Conservation (phyloP, 257 asterid species). For the Solanum chmielewskii region DNA sequence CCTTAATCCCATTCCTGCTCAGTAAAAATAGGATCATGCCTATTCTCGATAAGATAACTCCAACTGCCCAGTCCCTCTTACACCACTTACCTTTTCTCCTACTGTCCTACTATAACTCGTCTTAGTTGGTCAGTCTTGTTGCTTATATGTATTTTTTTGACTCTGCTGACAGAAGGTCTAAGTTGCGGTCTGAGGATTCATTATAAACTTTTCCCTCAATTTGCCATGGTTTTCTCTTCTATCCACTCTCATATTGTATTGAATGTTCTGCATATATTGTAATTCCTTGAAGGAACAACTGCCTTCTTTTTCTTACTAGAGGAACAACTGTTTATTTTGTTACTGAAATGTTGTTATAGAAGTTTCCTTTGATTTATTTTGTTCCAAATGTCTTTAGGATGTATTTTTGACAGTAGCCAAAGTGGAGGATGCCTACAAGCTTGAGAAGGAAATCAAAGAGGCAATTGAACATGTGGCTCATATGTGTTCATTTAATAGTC, state of each 20-base stretch:
- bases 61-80: neutral
- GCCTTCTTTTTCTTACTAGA: neutral
- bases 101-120: neutral
- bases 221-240: neutral
- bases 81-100: neutral
- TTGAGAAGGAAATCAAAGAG: constrained; percentile 62
- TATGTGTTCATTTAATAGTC: constrained; percentile 38
- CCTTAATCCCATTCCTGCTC: neutral
- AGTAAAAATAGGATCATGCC: neutral
- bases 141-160: neutral
- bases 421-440: constrained; percentile 83
- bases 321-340: neutral
- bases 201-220: neutral
- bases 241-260: neutral
- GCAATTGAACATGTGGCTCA: constrained; percentile 36
- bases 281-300: neutral
- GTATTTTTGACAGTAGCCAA: constrained; percentile 53
- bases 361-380: neutral
- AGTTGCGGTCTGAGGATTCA: neutral
- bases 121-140: neutral
- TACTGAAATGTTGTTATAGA: neutral
- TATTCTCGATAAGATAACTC: neutral
- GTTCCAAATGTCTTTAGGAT: constrained; percentile 32
- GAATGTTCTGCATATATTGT: neutral
- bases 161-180: neutral